Evolutionary conservation across 2,329 filamentous ascomycete genomes (phyloP), one percentile per base, ranked within the genome.

Genomic region (Ophiostoma pallidulum): DNA sequence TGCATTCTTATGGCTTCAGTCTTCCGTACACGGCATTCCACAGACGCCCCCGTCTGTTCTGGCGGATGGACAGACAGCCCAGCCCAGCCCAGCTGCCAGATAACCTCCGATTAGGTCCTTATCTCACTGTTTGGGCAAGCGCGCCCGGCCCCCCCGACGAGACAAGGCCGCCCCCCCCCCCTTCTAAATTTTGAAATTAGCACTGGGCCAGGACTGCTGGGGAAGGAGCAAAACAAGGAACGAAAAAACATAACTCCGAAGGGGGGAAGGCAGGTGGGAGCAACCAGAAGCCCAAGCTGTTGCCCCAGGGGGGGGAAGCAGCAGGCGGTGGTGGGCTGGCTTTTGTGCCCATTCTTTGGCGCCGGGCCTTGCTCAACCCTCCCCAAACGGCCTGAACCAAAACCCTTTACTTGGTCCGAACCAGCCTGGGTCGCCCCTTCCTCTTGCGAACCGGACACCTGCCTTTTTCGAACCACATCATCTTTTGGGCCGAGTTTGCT

Each of bases 231-330:
- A 40, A 33, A 28, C 39, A 50, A 53, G 52, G 52, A 54, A 44
- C 52, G 50, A 53, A 54, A 54, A 54, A 54, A 53, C 52, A 47
- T 49, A 51, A 54, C 48, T 51, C 52, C 52, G 52, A 48, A 42
- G 26, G 38, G 38, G 31, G 41, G 29, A 33, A 10, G 28, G 18
- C 29, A 28, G 20, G 37, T n/a, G 26, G 39, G 45, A 14, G 48
- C 47, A 49, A 51, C 44, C n/a, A n/a, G n/a, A n/a, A n/a, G n/a
- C n/a, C n/a, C n/a, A n/a, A n/a, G n/a, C n/a, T n/a, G n/a, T n/a
- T n/a, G n/a, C n/a, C n/a, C n/a, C n/a, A n/a, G 28, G 8, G 24
- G 14, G n/a, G 14, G 24, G 38, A 4, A 24, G 24, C 12, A 22
- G 19, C 9, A 16, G 19, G 16, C 4, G 40, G 18, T 42, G 19